Conservation (phyloP, 768 basidiomycete species). For the Antrodiella citrinella region DNA sequence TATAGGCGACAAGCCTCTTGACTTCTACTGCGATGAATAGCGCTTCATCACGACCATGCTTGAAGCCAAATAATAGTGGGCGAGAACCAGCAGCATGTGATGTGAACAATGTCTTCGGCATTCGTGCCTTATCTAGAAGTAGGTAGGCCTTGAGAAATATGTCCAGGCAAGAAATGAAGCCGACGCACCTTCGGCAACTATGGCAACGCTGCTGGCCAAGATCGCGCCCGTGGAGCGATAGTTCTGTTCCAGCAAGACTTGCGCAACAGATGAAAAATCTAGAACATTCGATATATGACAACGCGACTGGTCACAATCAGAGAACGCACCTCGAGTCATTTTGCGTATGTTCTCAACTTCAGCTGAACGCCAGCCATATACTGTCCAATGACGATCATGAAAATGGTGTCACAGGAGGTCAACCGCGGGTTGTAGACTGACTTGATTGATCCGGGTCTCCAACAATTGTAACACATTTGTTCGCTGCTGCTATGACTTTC, state of each 20-base stretch:
- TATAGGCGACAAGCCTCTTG: conserved; percentile 64
- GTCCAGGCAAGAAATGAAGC: background rate
- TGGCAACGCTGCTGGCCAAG: conserved; percentile 60
- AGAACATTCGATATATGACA: background rate
- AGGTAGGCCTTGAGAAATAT: background rate
- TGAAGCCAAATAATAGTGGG: conserved; percentile 49
- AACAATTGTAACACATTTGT: conserved; percentile 64
- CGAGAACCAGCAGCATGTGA: conserved; percentile 53
- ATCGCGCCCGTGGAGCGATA: conserved; percentile 81
- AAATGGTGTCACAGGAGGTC: background rate
- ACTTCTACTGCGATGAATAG: conserved; percentile 69
- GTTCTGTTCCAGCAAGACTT: conserved; percentile 78
- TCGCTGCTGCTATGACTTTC: conserved; percentile 47
- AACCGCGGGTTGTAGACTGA: conserved; percentile 26
- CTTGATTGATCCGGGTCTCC: conserved; percentile 92
- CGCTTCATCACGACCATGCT: conserved; percentile 56
- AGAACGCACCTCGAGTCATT: conserved; percentile 53
- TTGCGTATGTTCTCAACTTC: conserved; percentile 66
- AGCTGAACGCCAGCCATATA: conserved; percentile 84
- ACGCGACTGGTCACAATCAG: too few relatives aligned
- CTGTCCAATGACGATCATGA: conserved; percentile 22
- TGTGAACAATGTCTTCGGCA: conserved; percentile 66
- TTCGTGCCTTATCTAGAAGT: conserved; percentile 58
- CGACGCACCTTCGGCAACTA: conserved; percentile 68
- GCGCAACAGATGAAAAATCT: conserved; percentile 61